These are phyloP conservation scores for Didymosphaeria variabile DNA, from an alignment of 2,329 filamentous ascomycete species.

Conservation along the genomic window DNA sequence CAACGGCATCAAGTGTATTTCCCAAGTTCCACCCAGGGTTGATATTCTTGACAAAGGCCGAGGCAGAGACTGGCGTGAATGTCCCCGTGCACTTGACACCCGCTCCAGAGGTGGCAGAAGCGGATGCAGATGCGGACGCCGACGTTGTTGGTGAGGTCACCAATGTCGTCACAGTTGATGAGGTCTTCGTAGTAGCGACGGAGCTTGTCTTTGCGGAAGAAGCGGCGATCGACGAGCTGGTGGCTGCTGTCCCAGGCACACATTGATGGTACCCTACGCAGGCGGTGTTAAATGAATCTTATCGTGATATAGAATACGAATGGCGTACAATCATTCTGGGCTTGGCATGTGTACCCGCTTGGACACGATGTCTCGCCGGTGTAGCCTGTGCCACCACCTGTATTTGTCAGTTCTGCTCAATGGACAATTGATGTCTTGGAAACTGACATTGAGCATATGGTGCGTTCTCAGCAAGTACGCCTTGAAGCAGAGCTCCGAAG, in stretches of 20 bases:
- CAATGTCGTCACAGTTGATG: conserved; percentile 6
- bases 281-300: not conserved
- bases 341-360: conserved; percentile 21
- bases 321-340: conserved; percentile 25
- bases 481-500: conserved; percentile 20
- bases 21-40: conserved; percentile 69
- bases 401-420: conserved; percentile 8
- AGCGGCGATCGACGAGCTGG: conserved; percentile 6
- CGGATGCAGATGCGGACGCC: conserved; percentile 8
- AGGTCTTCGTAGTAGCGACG: not conserved
- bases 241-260: conserved; percentile 11
- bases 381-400: conserved; percentile 24
- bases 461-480: conserved; percentile 18
- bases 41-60: conserved; percentile 58
- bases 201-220: conserved; percentile 6
- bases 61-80: conserved; percentile 58
- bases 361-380: conserved; percentile 22
- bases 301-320: not conserved
- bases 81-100: conserved; percentile 50
- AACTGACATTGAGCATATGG: conserved; percentile 24
- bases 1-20: conserved; percentile 66
- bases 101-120: conserved; percentile 19
- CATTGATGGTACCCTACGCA: conserved; percentile 24
- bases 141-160: conserved; percentile 11
- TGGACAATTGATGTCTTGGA: not conserved